These are phyloP conservation scores for Coleophoma cylindrospora DNA, from an alignment of 2,329 filamentous ascomycete species.

Conservation along the genomic window DNA sequence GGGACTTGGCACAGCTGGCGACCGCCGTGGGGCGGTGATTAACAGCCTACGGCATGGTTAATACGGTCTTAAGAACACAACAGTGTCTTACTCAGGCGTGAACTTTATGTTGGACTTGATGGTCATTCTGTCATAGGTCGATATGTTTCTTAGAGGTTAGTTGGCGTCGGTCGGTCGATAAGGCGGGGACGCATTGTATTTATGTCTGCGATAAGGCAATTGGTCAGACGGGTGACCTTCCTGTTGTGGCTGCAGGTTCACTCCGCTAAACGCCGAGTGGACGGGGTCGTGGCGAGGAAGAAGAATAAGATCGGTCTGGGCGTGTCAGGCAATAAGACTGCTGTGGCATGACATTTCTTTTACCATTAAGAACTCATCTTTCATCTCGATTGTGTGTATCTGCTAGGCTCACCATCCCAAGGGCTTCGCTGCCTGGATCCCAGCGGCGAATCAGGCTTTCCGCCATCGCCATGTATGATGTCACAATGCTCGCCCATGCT, in stretches of 20 bases:
- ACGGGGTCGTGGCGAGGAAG: too few relatives aligned
- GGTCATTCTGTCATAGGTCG: not conserved
- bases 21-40: constrained; percentile 68
- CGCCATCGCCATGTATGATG: too few relatives aligned
- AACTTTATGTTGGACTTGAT: not conserved
- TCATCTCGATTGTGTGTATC: too few relatives aligned
- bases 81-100: not conserved
- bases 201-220: not conserved
- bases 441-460: too few relatives aligned
- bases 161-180: not conserved
- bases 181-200: not conserved
- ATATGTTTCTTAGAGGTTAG: not conserved
- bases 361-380: too few relatives aligned
- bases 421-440: too few relatives aligned
- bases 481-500: too few relatives aligned
- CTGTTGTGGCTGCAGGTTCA: not conserved
- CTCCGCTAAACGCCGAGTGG: too few relatives aligned
- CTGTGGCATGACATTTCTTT: too few relatives aligned
- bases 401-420: too few relatives aligned
- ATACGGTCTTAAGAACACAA: not conserved
- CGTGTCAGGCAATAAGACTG: too few relatives aligned
- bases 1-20: constrained; percentile 59
- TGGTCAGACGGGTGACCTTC: not conserved
- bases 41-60: constrained; percentile 36
- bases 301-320: too few relatives aligned